Conservation (phyloP, 352 stramenopile species). For the Phytophthora pini region DNA sequence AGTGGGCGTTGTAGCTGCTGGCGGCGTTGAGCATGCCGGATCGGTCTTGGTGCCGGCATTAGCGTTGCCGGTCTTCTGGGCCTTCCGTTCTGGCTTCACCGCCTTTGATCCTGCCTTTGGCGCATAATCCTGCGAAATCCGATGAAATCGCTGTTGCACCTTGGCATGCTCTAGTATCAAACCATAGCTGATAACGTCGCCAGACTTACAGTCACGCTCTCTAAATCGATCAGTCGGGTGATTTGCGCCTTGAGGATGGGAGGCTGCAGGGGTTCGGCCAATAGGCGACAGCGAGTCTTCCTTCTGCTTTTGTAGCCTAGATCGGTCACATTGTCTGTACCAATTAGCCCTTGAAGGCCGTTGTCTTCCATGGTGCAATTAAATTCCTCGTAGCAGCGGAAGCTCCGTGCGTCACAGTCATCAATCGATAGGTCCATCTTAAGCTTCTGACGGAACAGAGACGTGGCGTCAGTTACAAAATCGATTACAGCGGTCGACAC, state of each 20-base stretch:
- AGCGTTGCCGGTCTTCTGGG: not conserved
- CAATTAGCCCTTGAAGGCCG: no score
- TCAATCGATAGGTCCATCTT: constrained; percentile 7
- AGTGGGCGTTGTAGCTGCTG: not conserved
- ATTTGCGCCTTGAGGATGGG: no score
- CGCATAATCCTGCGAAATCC: constrained; percentile 8
- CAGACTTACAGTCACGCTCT: no score
- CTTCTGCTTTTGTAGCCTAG: no score
- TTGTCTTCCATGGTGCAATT: no score
- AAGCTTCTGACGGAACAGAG: not conserved
- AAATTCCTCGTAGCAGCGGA: not conserved
- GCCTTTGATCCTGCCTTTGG: not conserved
- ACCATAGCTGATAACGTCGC: no score
- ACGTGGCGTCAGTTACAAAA: not conserved
- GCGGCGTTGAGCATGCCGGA: not conserved
- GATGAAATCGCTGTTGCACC: constrained; percentile 3
- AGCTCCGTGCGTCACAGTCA: not conserved
- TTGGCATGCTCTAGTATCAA: no score
- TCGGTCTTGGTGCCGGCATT: not conserved
- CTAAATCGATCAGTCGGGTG: no score
- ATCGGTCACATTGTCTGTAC: no score
- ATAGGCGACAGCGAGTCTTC: no score
- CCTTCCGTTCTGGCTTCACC: not conserved
- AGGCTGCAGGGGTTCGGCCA: no score
- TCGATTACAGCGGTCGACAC: no score